phyloP scores from a whole-genome alignment of 2,329 filamentous ascomycete species.

The Trichothecium roseum region DNA sequence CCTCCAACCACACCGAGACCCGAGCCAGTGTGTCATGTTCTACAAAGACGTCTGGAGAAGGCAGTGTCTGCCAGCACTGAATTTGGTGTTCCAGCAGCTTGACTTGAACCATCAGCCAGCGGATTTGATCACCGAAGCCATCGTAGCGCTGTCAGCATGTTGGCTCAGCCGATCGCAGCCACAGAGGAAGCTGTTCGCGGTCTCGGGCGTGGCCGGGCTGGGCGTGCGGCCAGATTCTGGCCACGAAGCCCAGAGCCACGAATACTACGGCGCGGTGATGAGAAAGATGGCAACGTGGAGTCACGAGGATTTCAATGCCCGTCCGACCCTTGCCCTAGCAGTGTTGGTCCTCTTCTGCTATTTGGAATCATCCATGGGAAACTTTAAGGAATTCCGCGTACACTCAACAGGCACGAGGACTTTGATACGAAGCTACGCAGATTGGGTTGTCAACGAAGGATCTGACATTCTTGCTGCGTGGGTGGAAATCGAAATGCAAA shows the following conservation, averaged over 20 bases:
- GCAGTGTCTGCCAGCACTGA: constrained; percentile 1
- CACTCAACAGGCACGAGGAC: constrained; percentile 5
- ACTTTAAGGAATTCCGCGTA: constrained; percentile 9
- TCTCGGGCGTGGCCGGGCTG: background rate
- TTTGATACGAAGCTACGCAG: no score
- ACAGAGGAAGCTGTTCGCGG: constrained; percentile 1
- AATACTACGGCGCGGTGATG: constrained; percentile 6
- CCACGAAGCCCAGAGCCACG: constrained; percentile 6
- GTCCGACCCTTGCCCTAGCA: constrained; percentile 3
- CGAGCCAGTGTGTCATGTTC: no score
- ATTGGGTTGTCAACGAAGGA: background rate
- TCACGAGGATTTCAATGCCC: constrained; percentile 3
- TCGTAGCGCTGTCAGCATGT: constrained; percentile 5
- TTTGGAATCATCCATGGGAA: constrained; percentile 13
- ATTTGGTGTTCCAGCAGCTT: background rate
- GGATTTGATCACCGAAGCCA: constrained; percentile 2
- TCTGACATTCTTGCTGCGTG: constrained; percentile 8
- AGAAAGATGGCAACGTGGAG: constrained; percentile 6
- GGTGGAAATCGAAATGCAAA: constrained; percentile 10
- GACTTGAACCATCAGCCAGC: background rate
- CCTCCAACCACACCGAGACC: no score
- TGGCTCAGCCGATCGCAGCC: constrained; percentile 5
- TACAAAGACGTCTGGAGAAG: background rate
- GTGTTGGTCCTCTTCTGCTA: constrained; percentile 11
- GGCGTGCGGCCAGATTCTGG: constrained; percentile 4